Evolutionary conservation across 129 eudicot genomes (phyloP).

Genomic region (Flaveria trinervia): DNA sequence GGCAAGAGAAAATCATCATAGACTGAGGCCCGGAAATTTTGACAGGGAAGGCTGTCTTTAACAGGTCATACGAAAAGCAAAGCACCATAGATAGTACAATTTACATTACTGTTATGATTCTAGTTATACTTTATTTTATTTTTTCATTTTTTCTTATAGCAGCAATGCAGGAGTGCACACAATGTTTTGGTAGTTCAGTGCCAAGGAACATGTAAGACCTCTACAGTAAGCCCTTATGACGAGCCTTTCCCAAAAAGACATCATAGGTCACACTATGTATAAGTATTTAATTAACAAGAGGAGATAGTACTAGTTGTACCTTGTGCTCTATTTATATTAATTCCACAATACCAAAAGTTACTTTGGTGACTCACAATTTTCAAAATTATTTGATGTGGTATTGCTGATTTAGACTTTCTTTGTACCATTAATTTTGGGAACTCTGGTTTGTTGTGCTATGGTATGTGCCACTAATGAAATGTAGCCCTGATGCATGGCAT

Average conservation of each 20-base stretch:
- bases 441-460: not conserved
- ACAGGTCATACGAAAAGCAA: slow-evolving; percentile 4
- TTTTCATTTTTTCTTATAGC: not conserved
- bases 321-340: slow-evolving; percentile 7
- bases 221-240: slow-evolving; percentile 14
- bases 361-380: slow-evolving; percentile 6
- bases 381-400: slow-evolving; percentile 9
- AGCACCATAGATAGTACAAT: slow-evolving; percentile 13
- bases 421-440: not conserved
- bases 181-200: slow-evolving; percentile 1
- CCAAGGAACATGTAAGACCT: slow-evolving; percentile 23
- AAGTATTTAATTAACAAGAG: not conserved
- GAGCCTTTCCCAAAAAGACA: not conserved
- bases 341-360: not conserved
- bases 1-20: not conserved
- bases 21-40: not conserved
- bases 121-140: not conserved
- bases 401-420: slow-evolving; percentile 17
- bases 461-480: not conserved
- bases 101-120: not conserved
- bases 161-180: slow-evolving; percentile 12
- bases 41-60: not conserved
- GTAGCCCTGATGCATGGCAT: not conserved
- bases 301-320: slow-evolving; percentile 8
- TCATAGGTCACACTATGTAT: slow-evolving; percentile 5